Base-by-base conservation (phyloP, 257 asterid genomes). In the Rehmannia glutinosa region DNA sequence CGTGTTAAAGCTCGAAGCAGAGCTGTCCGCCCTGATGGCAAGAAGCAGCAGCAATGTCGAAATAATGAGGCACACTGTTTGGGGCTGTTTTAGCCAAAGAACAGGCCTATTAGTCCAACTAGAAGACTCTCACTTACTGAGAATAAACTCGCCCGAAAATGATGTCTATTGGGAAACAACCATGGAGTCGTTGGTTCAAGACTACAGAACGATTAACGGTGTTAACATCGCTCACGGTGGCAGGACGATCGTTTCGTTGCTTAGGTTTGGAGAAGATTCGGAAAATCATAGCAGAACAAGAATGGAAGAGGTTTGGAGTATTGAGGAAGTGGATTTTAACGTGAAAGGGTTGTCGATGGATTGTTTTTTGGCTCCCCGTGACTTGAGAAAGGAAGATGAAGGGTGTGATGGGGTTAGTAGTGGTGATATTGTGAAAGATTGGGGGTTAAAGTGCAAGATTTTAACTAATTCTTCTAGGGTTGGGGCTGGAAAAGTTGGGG, bases 291-390 rank as follows among this genome's bases (percentile, higher is more conserved):
- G 58, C 5, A 62, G 63, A 12, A 56, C 64, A 9, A 65, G 66
- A 21, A 78, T 71, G 73, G 83, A 78, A 27, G 81, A 79, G 74
- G 39, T 43, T 12, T 79, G 84, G 84, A 69, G 69, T 9, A 39
- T 81, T 20, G 86, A 78, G 60, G 84, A 81, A 53, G 74, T 78
- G 7, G 84, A 81, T 53, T 81, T 81, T 53, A 81, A 81, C 28
- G 56, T 75, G 0, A 78, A 63, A 41, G 86, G 86, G 21, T 62
- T 81, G 1, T 78, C 79, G 0, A 69, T 2, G 0, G 80, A 73
- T 8, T 72, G 73, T 38, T 81, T 81, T 52, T 30, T 78, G 77
- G 70, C 82, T 5, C 86, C 86, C 16, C 61, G 63, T 27, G 85
- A 73, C 32, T 33, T 77, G 67, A 51, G 33, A 3, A 71, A 27